Base-by-base conservation (phyloP, 176 grass and related monocot species). In the Raddia guianensis region DNA sequence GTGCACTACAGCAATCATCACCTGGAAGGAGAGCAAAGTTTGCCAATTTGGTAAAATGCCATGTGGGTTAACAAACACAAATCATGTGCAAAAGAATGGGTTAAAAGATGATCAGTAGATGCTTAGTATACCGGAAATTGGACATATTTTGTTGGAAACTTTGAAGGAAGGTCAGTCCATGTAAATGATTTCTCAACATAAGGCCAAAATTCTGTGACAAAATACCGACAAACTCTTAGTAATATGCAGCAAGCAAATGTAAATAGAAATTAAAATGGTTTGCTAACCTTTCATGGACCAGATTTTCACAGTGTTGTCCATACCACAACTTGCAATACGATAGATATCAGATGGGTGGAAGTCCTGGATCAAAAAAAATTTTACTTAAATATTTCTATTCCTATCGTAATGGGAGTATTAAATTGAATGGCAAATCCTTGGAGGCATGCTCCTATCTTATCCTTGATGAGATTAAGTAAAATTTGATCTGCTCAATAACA, bases 151-250 rank as follows among this genome's bases (percentile, higher is more conserved):
- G 95, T 98, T 34, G 95, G 95, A 76, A 98, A 98, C 78, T 93
- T 98, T 52, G 95, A 93, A 87, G 95, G 88, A 83, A 89, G 79
- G 56, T 98, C 92, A 73, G 86, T 98, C 95, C 95, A 98, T 79
- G 95, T 91, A 87, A 93, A 98, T 58, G 92, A 98, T 67, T 95
- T 95, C 54, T 98, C 96, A 82, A 98, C 90, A 82, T 98, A 98
- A 76, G 91, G 81, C 96, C 92, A 95, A 80, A 95, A 95, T 76
- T 98, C 92, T 98, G 53, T 57, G 34, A 70, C 44, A 62, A 80
- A 62, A 80, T 16, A 82, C 77, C 45, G 18, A 49, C 40, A 80
- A 55, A 33, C 56, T 46, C 66, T 84, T 64, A 91, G 10, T 65
- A 6, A 27, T 54, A 73, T 62, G 40, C 45, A 80, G 57, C 46